phyloP scores from a whole-genome alignment of 768 basidiomycete genomes.

The Rhizopogon salebrosus region DNA sequence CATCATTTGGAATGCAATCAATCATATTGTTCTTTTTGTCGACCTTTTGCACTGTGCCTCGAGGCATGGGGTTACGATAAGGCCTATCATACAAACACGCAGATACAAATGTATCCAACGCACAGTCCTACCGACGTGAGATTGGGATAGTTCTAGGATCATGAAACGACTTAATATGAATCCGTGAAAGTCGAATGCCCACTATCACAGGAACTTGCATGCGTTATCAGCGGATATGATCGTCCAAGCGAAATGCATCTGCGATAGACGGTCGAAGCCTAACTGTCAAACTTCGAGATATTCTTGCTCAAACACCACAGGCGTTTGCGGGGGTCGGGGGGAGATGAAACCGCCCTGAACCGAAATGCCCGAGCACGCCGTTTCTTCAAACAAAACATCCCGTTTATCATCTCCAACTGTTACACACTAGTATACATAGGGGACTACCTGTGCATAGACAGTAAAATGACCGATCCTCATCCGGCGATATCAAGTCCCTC shows the following conservation, averaged over 20 bases:
- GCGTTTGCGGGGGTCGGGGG: too few relatives aligned
- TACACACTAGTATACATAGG: too few relatives aligned
- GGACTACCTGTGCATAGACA: too few relatives aligned
- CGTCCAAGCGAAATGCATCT: not conserved
- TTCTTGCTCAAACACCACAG: too few relatives aligned
- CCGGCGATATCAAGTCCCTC: too few relatives aligned
- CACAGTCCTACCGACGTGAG: not conserved
- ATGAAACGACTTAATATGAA: not conserved
- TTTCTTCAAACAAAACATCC: too few relatives aligned
- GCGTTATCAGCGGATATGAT: not conserved
- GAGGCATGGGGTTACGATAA: not conserved
- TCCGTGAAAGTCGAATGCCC: not conserved
- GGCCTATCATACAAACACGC: not conserved
- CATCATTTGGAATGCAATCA: not conserved
- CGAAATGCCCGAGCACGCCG: too few relatives aligned
- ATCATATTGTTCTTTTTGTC: not conserved
- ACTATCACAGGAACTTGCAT: not conserved
- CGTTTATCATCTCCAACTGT: too few relatives aligned
- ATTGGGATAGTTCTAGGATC: not conserved
- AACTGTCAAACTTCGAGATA: too few relatives aligned
- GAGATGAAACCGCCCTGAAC: too few relatives aligned
- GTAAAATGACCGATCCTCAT: too few relatives aligned
- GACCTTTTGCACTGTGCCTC: not conserved
- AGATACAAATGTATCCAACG: not conserved
- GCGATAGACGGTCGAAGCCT: not conserved